These are phyloP conservation scores for Termitomyces sp. DNA, from an alignment of 1,284 basidiomycete species.

Conservation along the genomic window DNA sequence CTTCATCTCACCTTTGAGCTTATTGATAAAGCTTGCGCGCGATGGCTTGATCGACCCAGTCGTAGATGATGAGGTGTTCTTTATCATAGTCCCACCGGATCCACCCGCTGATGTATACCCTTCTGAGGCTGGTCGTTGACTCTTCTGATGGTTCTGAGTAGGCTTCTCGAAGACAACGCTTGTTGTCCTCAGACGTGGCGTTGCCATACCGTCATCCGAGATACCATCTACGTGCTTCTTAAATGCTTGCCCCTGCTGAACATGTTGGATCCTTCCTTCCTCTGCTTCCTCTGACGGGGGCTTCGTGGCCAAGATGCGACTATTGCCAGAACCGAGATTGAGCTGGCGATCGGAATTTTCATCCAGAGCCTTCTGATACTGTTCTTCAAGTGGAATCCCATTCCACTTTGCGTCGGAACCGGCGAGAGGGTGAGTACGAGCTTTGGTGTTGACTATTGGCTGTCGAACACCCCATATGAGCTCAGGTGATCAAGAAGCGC, in stretches of 20 bases:
- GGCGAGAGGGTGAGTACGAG: slow-evolving; percentile 22
- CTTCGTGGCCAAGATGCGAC: neutral
- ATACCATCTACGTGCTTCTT: neutral
- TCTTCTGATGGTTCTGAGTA: neutral
- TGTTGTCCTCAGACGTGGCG: neutral
- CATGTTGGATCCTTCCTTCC: neutral
- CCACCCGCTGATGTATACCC: neutral
- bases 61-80: neutral
- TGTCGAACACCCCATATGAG: slow-evolving; percentile 2
- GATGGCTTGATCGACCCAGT: neutral
- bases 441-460: slow-evolving; percentile 12
- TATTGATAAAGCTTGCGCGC: slow-evolving; percentile 36
- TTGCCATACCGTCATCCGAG: neutral
- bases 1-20: slow-evolving; percentile 51
- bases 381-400: slow-evolving; percentile 20
- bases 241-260: neutral
- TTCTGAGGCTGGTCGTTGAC: neutral
- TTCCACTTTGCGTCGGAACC: slow-evolving; percentile 19
- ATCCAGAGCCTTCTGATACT: slow-evolving; percentile 18
- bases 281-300: neutral
- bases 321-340: neutral
- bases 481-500: neutral
- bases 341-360: slow-evolving; percentile 13
- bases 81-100: too few relatives aligned
- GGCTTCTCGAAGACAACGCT: slow-evolving; percentile 3